Percentiles rank a stretch among this genome's conserved stretches.
phyloP scores from a whole-genome alignment of 306 rosid species.

The Vigna hirtella region DNA sequence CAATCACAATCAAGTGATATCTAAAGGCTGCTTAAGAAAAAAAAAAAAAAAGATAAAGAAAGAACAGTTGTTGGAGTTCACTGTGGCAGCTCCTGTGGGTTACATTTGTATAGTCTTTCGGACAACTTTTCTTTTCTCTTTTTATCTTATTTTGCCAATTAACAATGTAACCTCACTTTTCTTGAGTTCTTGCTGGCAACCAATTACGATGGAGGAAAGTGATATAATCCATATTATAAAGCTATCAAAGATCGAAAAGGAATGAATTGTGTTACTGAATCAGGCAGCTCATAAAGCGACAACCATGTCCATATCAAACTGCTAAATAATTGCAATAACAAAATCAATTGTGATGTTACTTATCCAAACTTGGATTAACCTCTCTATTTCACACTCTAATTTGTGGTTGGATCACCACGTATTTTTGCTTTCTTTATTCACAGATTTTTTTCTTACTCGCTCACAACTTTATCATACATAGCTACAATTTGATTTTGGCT shows the following conservation, averaged over 20 bases:
- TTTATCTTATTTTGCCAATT: neutral
- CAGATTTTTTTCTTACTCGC: neutral
- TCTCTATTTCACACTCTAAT: neutral
- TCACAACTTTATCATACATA: neutral
- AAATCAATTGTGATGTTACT: slow-evolving; percentile 17
- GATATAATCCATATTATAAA: slow-evolving; percentile 12
- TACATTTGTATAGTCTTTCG: slow-evolving; percentile 33
- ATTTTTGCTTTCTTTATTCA: neutral
- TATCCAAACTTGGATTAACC: neutral
- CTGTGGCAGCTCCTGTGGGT: slow-evolving; percentile 38
- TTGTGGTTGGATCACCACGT: neutral
- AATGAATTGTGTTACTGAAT: neutral
- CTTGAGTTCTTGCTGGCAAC: neutral
- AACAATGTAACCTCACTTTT: slow-evolving; percentile 7
- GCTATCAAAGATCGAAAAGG: neutral
- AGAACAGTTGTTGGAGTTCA: slow-evolving; percentile 5
- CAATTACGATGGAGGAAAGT: slow-evolving; percentile 7
- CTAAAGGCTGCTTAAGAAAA: neutral
- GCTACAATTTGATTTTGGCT: neutral
- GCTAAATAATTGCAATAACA: slow-evolving; percentile 23
- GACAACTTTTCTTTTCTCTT: slow-evolving; percentile 22
- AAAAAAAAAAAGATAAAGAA: neutral
- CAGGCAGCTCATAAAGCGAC: slow-evolving; percentile 35
- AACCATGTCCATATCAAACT: slow-evolving; percentile 35
- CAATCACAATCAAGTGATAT: slow-evolving; percentile 43